These are phyloP conservation scores for Diplotaxis tenuifolia DNA, from an alignment of 345 rosid species.

Conservation along the genomic window DNA sequence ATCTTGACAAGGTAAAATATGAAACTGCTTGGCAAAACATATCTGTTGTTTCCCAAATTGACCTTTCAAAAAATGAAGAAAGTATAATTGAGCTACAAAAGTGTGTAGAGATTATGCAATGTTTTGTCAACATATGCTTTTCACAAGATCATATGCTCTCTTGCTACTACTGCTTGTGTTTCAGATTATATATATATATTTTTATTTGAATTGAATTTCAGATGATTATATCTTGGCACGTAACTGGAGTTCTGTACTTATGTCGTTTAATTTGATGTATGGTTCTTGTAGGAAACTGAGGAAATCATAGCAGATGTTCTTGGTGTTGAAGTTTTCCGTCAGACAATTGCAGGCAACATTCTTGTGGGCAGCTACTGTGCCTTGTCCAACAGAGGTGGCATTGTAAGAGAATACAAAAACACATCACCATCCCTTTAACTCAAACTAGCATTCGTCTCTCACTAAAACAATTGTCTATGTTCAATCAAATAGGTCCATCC, in stretches of 20 bases:
- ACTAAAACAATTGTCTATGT: neutral
- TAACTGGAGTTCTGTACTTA: neutral
- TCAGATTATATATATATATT: too few relatives aligned
- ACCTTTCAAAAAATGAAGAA: neutral
- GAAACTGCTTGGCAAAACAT: neutral
- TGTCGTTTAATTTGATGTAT: neutral
- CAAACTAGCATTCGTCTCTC: neutral
- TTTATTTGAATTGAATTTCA: too few relatives aligned
- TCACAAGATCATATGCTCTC: neutral
- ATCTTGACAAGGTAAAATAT: slow-evolving; percentile 54
- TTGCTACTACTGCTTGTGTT: too few relatives aligned
- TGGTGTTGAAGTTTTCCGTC: slow-evolving; percentile 92
- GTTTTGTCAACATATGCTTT: too few relatives aligned
- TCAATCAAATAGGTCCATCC: slow-evolving; percentile 69
- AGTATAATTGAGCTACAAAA: neutral
- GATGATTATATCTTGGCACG: neutral
- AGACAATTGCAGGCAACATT: slow-evolving; percentile 88
- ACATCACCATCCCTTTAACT: neutral
- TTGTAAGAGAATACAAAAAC: slow-evolving; percentile 56
- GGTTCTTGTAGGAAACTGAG: slow-evolving; percentile 63
- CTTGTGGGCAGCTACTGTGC: slow-evolving; percentile 89
- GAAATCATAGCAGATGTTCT: slow-evolving; percentile 94
- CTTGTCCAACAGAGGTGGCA: slow-evolving; percentile 85
- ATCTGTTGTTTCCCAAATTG: neutral
- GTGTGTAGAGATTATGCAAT: neutral